phyloP scores from a whole-genome alignment of 192 early-diverging fungal species.

The Polychytrium aggregatum region DNA sequence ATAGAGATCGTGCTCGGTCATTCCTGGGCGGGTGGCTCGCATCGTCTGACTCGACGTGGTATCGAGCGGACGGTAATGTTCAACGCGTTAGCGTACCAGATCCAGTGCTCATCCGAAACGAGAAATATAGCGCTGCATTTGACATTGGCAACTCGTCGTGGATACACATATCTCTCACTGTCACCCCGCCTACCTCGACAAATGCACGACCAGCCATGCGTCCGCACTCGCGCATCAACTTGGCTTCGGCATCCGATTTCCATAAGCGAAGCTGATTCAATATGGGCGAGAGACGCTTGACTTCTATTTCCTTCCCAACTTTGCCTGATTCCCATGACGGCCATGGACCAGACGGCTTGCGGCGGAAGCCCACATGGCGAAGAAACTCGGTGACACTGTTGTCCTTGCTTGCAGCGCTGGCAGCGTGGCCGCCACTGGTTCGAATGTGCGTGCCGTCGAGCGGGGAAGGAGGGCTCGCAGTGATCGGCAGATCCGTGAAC shows the following conservation, averaged over 20 bases:
- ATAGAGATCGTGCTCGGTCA: constrained; percentile 64
- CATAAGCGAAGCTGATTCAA: constrained; percentile 63
- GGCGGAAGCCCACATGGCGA: no score
- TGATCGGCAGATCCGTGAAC: constrained; percentile 21
- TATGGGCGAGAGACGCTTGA: constrained; percentile 42
- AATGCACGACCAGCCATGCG: constrained; percentile 72
- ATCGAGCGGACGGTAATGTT: no score
- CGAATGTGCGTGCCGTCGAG: constrained; percentile 7
- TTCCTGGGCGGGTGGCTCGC: constrained; percentile 56
- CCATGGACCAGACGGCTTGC: no score
- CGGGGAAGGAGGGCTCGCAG: neutral
- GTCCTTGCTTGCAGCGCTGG: no score
- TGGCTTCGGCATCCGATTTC: constrained; percentile 69
- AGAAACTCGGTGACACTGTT: no score
- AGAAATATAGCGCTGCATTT: no score
- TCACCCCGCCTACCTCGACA: constrained; percentile 31
- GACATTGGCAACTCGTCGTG: no score
- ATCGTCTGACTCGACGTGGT: no score
- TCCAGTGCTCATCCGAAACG: neutral
- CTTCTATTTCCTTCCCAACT: constrained; percentile 3
- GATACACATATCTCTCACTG: neutral
- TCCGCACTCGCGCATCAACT: constrained; percentile 65
- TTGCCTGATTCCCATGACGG: neutral
- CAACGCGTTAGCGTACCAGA: neutral
- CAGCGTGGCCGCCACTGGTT: no score